These are phyloP conservation scores for Fusarium phyllophilum DNA, from an alignment of 2,329 filamentous ascomycete genomes.

Conservation along the genomic window DNA sequence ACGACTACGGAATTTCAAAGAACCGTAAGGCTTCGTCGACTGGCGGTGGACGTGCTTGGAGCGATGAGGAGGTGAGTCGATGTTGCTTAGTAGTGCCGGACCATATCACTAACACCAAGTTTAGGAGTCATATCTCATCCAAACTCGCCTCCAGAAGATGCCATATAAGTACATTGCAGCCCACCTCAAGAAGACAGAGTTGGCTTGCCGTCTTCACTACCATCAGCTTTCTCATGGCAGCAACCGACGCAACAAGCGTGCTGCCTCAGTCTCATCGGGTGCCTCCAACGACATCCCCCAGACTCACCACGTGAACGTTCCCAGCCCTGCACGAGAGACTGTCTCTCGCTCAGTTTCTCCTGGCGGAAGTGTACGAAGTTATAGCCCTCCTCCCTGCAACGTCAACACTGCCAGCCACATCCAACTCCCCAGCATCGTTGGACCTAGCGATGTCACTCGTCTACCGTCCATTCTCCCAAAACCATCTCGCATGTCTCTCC, in stretches of 20 bases:
- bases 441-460: conserved; percentile 55
- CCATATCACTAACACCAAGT: conserved; percentile 25
- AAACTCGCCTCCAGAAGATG: conserved; percentile 87
- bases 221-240: conserved; percentile 86
- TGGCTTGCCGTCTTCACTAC: conserved; percentile 87
- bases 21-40: conserved; percentile 75
- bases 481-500: conserved; percentile 63
- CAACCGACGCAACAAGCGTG: conserved; percentile 83
- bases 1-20: conserved; percentile 70
- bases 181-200: conserved; percentile 86
- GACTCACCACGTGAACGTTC: conserved; percentile 55
- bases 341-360: conserved; percentile 61
- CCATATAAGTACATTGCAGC: conserved; percentile 90
- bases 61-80: conserved; percentile 78
- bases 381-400: conserved; percentile 57
- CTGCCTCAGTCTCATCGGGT: conserved; percentile 74
- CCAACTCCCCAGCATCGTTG: conserved; percentile 63
- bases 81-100: background rate
- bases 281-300: conserved; percentile 64
- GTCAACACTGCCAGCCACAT: conserved; percentile 55
- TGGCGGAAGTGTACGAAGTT: conserved; percentile 56
- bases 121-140: conserved; percentile 84
- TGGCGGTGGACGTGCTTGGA: conserved; percentile 83
- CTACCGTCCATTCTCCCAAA: conserved; percentile 74
- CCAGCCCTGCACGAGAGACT: conserved; percentile 62